A percentile compares a stretch with the other conserved stretches of the same genome.
Evolutionary conservation across 2,329 filamentous ascomycete species (phyloP).

Genomic region (Davidsoniella eucalypti): DNA sequence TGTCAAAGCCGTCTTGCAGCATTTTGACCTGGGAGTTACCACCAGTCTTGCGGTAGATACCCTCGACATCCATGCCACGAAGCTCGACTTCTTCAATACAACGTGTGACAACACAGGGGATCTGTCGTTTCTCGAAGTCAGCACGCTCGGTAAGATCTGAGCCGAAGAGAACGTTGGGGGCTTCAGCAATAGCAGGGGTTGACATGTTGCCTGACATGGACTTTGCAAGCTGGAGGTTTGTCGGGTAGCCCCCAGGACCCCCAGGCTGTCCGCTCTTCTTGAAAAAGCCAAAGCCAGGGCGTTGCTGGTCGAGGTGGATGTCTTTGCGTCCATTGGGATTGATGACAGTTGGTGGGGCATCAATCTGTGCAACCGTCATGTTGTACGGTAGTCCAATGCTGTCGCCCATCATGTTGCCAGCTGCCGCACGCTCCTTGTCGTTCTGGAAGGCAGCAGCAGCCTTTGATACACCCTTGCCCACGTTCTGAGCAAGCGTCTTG

Average conservation of each 20-base stretch:
- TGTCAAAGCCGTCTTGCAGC: slow-evolving; percentile 85
- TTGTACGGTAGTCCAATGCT: slow-evolving; percentile 56
- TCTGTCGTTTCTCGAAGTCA: slow-evolving; percentile 74
- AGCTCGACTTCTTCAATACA: slow-evolving; percentile 96
- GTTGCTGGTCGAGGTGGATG: slow-evolving; percentile 19
- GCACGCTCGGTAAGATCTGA: slow-evolving; percentile 75
- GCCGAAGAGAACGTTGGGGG: slow-evolving; percentile 56
- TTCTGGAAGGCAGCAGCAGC: slow-evolving; percentile 61
- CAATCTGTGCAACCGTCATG: slow-evolving; percentile 42
- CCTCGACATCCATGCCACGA: slow-evolving; percentile 91
- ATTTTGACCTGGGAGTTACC: slow-evolving; percentile 79
- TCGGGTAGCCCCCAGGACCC: not conserved
- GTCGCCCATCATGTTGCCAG: slow-evolving; percentile 39
- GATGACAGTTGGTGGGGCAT: slow-evolving; percentile 25
- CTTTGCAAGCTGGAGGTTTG: slow-evolving; percentile 7
- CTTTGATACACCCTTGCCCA: slow-evolving; percentile 85
- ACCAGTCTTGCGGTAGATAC: slow-evolving; percentile 94
- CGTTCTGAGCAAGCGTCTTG: slow-evolving; percentile 83
- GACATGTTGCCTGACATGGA: slow-evolving; percentile 6
- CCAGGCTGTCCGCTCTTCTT: slow-evolving; percentile 25
- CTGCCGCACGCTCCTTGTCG: slow-evolving; percentile 36
- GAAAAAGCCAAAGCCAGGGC: slow-evolving; percentile 59
- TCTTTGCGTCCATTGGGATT: slow-evolving; percentile 18
- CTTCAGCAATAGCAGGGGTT: slow-evolving; percentile 17
- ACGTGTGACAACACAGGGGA: slow-evolving; percentile 77